Percentiles rank a stretch among this genome's conserved stretches.
phyloP scores from a whole-genome alignment of 768 basidiomycete genomes.

The Rhodotorula kratochvilovae region DNA sequence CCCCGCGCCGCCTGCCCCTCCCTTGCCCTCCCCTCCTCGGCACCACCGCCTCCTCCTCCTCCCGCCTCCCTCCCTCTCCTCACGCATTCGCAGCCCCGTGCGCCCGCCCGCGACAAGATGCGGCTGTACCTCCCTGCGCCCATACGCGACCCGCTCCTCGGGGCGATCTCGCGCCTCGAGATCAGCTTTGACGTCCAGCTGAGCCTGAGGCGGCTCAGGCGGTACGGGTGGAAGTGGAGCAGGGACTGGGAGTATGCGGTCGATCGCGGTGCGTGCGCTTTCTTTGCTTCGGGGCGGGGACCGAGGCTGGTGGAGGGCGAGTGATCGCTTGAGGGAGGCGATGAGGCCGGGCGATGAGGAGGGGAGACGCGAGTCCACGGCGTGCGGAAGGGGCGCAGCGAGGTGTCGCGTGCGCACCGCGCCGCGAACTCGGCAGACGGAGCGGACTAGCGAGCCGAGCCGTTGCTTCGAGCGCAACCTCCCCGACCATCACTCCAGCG shows the following conservation, averaged over 20 bases:
- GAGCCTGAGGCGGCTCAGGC: slow-evolving; percentile 24
- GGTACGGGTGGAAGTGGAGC: slow-evolving; percentile 35
- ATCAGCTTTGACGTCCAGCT: slow-evolving; percentile 39
- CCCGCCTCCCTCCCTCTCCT: not conserved
- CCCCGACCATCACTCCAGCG: no score
- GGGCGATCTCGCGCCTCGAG: slow-evolving; percentile 39
- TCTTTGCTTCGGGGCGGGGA: not conserved
- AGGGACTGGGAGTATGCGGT: slow-evolving; percentile 38
- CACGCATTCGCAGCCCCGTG: not conserved
- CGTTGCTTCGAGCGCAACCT: no score
- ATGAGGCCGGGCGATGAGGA: not conserved
- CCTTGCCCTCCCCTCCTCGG: no score
- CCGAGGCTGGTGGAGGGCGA: not conserved
- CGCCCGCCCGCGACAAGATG: not conserved
- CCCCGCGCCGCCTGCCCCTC: no score
- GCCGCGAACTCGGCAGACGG: no score
- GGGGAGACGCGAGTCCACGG: no score
- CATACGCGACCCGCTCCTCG: slow-evolving; percentile 25
- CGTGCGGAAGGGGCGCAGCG: no score
- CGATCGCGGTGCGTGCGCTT: not conserved
- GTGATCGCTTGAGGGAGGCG: not conserved
- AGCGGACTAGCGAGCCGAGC: no score
- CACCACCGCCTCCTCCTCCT: not conserved
- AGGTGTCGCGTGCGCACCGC: no score
- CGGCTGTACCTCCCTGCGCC: slow-evolving; percentile 19